phyloP scores from a whole-genome alignment of 192 early-diverging fungal species.

The Gaertneriomyces sp. region DNA sequence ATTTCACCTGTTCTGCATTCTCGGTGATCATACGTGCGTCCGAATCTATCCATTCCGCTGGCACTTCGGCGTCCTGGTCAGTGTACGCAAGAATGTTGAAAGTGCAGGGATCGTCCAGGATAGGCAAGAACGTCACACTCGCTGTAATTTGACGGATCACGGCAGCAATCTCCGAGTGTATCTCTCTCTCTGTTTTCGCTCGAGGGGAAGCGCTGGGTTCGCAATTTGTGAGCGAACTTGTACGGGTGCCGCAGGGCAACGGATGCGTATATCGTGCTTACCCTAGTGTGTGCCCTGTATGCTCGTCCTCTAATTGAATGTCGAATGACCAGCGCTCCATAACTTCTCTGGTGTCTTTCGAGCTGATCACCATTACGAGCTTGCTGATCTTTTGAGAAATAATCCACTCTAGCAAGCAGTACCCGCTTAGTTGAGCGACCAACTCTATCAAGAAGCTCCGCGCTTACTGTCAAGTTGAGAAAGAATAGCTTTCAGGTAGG shows the following conservation, averaged over 20 bases:
- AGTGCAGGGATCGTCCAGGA: constrained; percentile 83
- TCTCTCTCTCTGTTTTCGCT: constrained; percentile 54
- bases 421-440: background rate
- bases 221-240: background rate
- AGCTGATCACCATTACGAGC: constrained; percentile 82
- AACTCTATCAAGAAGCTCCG: background rate
- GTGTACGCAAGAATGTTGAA: constrained; percentile 91
- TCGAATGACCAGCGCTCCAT: constrained; percentile 96
- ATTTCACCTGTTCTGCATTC: constrained; percentile 78
- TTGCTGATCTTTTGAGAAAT: constrained; percentile 69
- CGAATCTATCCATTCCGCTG: constrained; percentile 80
- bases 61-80: constrained; percentile 79
- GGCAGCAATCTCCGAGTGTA: constrained; percentile 76
- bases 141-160: constrained; percentile 90
- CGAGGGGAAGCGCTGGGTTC: background rate
- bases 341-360: constrained; percentile 76
- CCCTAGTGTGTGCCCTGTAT: background rate
- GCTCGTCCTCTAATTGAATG: constrained; percentile 64
- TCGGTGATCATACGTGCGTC: constrained; percentile 72
- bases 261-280: background rate
- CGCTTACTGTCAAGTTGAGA: constrained; percentile 73
- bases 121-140: constrained; percentile 84
- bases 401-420: constrained; percentile 66
- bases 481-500: constrained; percentile 74
- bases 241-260: background rate